These are phyloP conservation scores for Spergularia azorica DNA, from an alignment of 179 eudicot genomes.

Conservation along the genomic window DNA sequence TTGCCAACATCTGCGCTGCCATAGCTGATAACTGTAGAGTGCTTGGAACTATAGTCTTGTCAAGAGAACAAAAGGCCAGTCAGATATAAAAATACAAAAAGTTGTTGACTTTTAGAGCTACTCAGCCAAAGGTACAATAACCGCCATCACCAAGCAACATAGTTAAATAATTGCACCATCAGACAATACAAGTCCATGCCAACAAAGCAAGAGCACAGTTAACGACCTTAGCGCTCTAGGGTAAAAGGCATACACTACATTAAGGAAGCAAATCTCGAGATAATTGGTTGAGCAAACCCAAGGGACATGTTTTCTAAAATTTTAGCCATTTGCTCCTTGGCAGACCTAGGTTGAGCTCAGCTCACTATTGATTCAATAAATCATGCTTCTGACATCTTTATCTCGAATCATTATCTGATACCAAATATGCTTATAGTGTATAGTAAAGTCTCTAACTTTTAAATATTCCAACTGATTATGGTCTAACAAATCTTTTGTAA, in stretches of 20 bases:
- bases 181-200: neutral
- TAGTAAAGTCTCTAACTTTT: neutral
- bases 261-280: neutral
- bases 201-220: neutral
- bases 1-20: conserved; percentile 83
- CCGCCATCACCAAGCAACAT: neutral
- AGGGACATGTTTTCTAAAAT: neutral
- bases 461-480: neutral
- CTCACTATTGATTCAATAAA: neutral
- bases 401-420: neutral
- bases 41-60: conserved; percentile 84
- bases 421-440: neutral
- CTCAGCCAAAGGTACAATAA: neutral
- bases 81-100: neutral
- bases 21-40: conserved; percentile 79
- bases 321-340: neutral
- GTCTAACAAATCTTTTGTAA: too few relatives aligned
- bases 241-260: neutral
- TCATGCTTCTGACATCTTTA: neutral
- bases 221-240: neutral
- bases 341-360: neutral
- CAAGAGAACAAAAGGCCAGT: conserved; percentile 17
- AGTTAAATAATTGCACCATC: conserved; percentile 2
- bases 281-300: neutral
- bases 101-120: neutral